Evolutionary conservation across 129 eudicot species (phyloP).

Genomic region (Heracleum sosnowskyi): DNA sequence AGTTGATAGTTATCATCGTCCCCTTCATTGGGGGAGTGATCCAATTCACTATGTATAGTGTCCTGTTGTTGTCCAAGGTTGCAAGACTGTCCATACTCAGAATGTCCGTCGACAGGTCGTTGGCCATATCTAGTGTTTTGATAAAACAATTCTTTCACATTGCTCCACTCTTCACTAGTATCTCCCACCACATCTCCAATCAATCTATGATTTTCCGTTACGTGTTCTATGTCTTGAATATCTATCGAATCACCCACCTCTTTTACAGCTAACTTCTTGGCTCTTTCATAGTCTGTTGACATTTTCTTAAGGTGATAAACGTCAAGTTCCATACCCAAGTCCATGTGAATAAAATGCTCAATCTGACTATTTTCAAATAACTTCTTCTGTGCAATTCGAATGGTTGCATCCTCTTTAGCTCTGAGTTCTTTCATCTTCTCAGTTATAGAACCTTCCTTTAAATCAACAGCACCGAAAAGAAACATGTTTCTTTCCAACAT

Average conservation of each 20-base stretch:
- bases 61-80: neutral
- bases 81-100: slow-evolving; percentile 8
- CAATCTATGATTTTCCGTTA: slow-evolving; percentile 6
- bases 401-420: slow-evolving; percentile 45
- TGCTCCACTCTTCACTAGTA: too few species aligned
- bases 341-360: slow-evolving; percentile 66
- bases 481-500: too few species aligned
- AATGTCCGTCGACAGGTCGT: slow-evolving; percentile 2
- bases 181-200: too few species aligned
- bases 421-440: slow-evolving; percentile 61
- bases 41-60: neutral
- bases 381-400: slow-evolving; percentile 59
- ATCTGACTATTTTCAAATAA: slow-evolving; percentile 47
- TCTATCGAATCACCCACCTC: slow-evolving; percentile 9
- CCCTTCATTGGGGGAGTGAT: slow-evolving; percentile 3
- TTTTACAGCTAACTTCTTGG: neutral
- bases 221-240: too few species aligned
- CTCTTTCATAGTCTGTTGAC: too few species aligned
- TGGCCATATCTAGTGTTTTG: slow-evolving; percentile 32
- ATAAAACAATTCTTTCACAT: too few species aligned
- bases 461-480: too few species aligned
- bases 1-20: neutral
- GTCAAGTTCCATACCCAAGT: slow-evolving; percentile 66
- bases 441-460: slow-evolving; percentile 46
- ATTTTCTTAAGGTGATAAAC: too few species aligned